These are phyloP conservation scores for Salix viminalis DNA, from an alignment of 345 rosid genomes.

Conservation along the genomic window DNA sequence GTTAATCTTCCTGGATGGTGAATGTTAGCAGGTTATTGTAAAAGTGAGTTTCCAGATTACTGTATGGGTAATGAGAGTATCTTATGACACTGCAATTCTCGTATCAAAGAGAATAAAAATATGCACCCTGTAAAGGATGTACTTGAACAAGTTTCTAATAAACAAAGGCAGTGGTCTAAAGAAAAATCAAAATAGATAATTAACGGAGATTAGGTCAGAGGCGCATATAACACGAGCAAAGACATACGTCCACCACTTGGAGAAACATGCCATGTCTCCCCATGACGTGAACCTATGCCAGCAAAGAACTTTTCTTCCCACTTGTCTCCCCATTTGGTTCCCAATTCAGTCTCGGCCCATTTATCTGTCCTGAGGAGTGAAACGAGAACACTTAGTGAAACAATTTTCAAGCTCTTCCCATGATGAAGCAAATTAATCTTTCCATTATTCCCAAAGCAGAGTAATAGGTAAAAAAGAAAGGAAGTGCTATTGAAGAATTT, in stretches of 20 bases:
- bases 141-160: neutral
- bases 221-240: neutral
- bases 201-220: neutral
- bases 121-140: neutral
- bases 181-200: neutral
- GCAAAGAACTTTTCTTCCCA: constrained; percentile 98
- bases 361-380: constrained; percentile 89
- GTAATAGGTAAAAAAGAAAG: neutral
- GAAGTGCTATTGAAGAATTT: neutral
- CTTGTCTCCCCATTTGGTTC: constrained; percentile 99
- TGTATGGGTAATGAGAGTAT: neutral
- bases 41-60: neutral
- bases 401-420: neutral
- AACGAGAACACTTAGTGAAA: constrained; percentile 15
- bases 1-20: neutral
- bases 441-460: neutral
- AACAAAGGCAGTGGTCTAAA: neutral
- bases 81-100: neutral
- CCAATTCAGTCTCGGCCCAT: constrained; percentile 99
- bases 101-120: neutral
- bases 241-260: constrained; percentile 70
- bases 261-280: constrained; percentile 99
- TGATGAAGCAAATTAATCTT: neutral
- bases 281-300: constrained; percentile 95
- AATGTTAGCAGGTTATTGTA: no score